Conservation (phyloP, 345 rosid species). For the Salix udensis region DNA sequence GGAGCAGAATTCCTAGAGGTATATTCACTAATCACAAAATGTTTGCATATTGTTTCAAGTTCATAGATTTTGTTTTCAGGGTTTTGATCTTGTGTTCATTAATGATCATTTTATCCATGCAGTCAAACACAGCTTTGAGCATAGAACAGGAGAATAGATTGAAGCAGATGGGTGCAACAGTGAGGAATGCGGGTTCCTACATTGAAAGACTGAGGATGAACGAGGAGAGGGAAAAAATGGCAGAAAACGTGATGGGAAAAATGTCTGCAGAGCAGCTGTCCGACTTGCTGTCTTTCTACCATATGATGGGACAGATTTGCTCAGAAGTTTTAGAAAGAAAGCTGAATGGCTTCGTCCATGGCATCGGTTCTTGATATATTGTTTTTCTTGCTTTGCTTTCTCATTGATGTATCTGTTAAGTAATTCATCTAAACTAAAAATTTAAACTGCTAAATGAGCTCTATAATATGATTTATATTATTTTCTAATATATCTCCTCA, state of each 20-base stretch:
- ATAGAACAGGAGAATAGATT: conserved; percentile 71
- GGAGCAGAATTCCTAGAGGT: conserved; percentile 88
- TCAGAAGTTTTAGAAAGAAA: conserved; percentile 63
- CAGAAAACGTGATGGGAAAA: conserved; percentile 58
- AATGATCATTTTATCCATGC: conserved; percentile 9
- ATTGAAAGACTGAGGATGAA: conserved; percentile 52
- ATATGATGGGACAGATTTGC: conserved; percentile 74
- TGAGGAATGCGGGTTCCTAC: conserved; percentile 69
- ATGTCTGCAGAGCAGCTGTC: conserved; percentile 69
- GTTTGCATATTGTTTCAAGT: background rate
- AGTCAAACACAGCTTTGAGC: conserved; percentile 75
- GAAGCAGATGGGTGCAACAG: conserved; percentile 94
- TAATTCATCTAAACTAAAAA: no score
- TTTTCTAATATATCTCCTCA: no score
- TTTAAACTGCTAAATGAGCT: no score
- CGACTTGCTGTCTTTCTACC: conserved; percentile 73
- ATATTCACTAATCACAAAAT: background rate
- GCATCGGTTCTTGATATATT: background rate
- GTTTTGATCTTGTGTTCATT: background rate
- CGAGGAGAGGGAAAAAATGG: conserved; percentile 62
- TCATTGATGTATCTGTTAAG: no score
- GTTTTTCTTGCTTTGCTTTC: background rate
- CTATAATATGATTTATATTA: no score
- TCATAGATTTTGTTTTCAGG: background rate
- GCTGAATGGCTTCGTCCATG: conserved; percentile 44